These are phyloP conservation scores for Diaporthe caulivora DNA, from an alignment of 2,329 filamentous ascomycete species.

Conservation along the genomic window DNA sequence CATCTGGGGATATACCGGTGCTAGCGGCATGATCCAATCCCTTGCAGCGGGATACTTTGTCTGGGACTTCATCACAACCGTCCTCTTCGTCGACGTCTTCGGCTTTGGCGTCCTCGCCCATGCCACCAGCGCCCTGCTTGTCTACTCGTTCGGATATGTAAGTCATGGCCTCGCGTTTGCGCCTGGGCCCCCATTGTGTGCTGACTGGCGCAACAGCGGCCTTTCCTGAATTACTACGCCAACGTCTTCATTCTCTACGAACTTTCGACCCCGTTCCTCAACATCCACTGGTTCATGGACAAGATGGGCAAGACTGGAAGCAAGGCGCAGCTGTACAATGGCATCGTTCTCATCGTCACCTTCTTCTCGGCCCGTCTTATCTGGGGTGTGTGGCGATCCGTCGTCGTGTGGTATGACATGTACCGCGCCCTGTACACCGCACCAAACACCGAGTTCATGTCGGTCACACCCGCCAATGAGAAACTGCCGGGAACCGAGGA, in stretches of 20 bases:
- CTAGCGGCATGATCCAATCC: slow-evolving; percentile 78
- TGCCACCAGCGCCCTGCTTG: slow-evolving; percentile 78
- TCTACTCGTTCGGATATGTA: slow-evolving; percentile 85
- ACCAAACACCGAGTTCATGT: slow-evolving; percentile 49
- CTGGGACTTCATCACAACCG: slow-evolving; percentile 82
- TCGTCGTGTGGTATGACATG: slow-evolving; percentile 78
- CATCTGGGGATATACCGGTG: slow-evolving; percentile 83
- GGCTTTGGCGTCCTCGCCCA: slow-evolving; percentile 83
- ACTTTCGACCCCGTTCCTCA: slow-evolving; percentile 85
- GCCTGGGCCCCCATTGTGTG: not conserved
- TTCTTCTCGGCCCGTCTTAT: slow-evolving; percentile 84
- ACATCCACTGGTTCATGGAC: slow-evolving; percentile 93
- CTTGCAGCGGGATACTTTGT: slow-evolving; percentile 86
- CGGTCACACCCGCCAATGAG: slow-evolving; percentile 50
- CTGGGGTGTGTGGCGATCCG: slow-evolving; percentile 81
- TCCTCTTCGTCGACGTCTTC: slow-evolving; percentile 77
- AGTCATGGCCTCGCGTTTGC: slow-evolving; percentile 51
- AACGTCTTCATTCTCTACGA: slow-evolving; percentile 89
- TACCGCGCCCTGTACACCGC: slow-evolving; percentile 66
- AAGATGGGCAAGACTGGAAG: slow-evolving; percentile 86
- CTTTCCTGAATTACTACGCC: slow-evolving; percentile 87
- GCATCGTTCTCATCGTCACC: slow-evolving; percentile 76
- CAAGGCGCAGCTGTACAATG: slow-evolving; percentile 80
- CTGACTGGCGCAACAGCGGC: slow-evolving; percentile 66
- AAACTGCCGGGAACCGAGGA: slow-evolving; percentile 45